Percentiles rank a stretch among this genome's conserved stretches.
These are phyloP conservation scores for Fusarium guadeloupense DNA, from an alignment of 2,329 filamentous ascomycete species.

Conservation along the genomic window DNA sequence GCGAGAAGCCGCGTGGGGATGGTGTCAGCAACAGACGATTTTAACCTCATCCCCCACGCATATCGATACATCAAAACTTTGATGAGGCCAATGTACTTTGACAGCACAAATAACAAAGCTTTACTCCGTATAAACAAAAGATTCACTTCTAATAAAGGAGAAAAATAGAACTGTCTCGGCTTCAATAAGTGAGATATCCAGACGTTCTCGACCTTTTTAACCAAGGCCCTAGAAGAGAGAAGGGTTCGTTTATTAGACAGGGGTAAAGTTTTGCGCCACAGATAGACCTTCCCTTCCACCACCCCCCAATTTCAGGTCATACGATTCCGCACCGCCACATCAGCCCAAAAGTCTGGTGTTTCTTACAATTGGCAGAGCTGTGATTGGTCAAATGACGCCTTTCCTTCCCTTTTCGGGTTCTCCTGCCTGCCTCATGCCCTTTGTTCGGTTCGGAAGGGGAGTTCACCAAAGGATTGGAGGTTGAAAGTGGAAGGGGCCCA, in stretches of 20 bases:
- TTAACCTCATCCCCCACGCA: conserved; percentile 6
- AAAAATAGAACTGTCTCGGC: not conserved
- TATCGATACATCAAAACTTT: not conserved
- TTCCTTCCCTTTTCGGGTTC: conserved; percentile 31
- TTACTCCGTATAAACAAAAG: not conserved
- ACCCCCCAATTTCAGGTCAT: conserved; percentile 28
- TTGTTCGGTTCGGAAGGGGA: conserved; percentile 23
- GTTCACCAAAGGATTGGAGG: conserved; percentile 10
- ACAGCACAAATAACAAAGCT: not conserved
- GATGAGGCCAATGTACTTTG: not conserved
- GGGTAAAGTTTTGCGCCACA: conserved; percentile 11
- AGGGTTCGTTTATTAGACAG: conserved; percentile 1
- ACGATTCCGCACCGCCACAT: conserved; percentile 45
- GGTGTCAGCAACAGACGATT: conserved; percentile 31
- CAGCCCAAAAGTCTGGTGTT: conserved; percentile 40
- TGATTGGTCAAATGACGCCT: conserved; percentile 24
- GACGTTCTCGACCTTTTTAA: conserved; percentile 15
- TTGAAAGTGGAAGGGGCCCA: conserved; percentile 2
- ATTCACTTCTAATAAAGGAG: not conserved
- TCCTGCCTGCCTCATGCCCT: conserved; percentile 17
- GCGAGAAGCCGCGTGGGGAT: conserved; percentile 19
- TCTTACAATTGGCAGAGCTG: conserved; percentile 33
- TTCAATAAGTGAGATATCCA: not conserved
- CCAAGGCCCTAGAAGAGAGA: conserved; percentile 8
- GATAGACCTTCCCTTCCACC: not conserved